Evolutionary conservation across 352 stramenopile genomes (phyloP), one percentile per base, ranked within the genome.

Genomic region (Phytopythium montanum): DNA sequence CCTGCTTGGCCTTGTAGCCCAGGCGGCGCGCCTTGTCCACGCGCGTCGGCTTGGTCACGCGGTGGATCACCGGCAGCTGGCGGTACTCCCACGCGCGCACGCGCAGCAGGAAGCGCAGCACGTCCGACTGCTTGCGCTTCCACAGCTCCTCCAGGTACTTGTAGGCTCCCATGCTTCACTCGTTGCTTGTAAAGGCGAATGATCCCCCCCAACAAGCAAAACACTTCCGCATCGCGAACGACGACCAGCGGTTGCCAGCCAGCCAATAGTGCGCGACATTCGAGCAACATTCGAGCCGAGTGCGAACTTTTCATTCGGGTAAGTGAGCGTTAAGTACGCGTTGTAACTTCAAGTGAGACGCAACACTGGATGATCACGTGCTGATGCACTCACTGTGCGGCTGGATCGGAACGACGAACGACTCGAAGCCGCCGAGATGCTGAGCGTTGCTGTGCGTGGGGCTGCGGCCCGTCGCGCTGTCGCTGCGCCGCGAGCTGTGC

Each of bases 1-100:
- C 97, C 85, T 99, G 97, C 95, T 99, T 99, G 79, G 98, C 97
- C 94, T 99, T 99, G 95, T 99, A 99, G 28, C 98, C 98, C 46
- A 99, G 91, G 73, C 95, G 94, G 71, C 98, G 98, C 42, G 98
- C 98, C 95, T 99, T 99, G 80, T 99, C 97, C 62, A 98, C 90
- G 77, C 98, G 96, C 55, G 97, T 98, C 49, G 98, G 97, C 48
- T 86, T 81, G 65, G 84, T 96, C 70, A 98, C 75, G 61, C 95
- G 94, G 77, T 96, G 93, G 66, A 99, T 96, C 65, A 99, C 97
- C 62, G 95, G 92, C 62, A 98, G 85, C 88, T 99, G 97, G 81
- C 98, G 96, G 92, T 99, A 99, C 85, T 99, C 94, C 90, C 90
- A 97, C 25, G 88, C 87, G 71, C 92, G 97, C 73, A 99, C 96